Evolutionary conservation across 179 eudicot species (phyloP), one percentile per base, ranked within the genome.

Genomic region (Actinidia chinensis): DNA sequence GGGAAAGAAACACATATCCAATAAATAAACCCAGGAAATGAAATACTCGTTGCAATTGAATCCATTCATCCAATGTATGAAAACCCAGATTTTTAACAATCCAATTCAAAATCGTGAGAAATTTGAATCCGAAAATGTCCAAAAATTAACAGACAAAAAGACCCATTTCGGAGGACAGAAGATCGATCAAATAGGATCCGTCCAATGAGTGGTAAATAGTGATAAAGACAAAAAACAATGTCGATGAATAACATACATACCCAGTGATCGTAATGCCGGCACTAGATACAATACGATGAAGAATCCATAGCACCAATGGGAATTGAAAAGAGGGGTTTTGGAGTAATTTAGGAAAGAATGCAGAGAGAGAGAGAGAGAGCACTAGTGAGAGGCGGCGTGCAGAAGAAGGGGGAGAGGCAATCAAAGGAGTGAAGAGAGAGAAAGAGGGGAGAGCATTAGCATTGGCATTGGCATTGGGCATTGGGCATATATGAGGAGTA

Each of bases 31-130:
- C 73, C 71, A 50, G 14, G 12, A 76, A 17, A 72, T 25, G 48
- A 18, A 69, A 2, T 18, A 36, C 40, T 36, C 11, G 51, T 17
- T 50, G 6, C 28, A 51, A 46, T 50, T 14, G 17, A 78, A 50
- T 8, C 75, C 69, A 10, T 47, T 46, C 81, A 59, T 70, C 61
- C 61, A 78, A 78, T 58, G 70, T 78, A 65, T 18, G 22, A 58
- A 67, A 58, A 36, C 69, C 71, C 71, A 71, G 75, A 78, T 59
- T 61, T 60, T 71, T 70, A 65, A 51, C 33, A 52, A 63, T 13
- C 18, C 28, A 51, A 71, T 6, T 33, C 28, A 52, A 66, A 51
- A 33, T 50, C 43, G 9, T 46, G 51, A 22, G 1, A 23, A 40
- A 40, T 4, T 33, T 6, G 48, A 23, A 60, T 18, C 40, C 63